A percentile compares a stretch with the other conserved stretches of the same genome.
phyloP scores from a whole-genome alignment of 768 basidiomycete species.

The Vararia minispora region DNA sequence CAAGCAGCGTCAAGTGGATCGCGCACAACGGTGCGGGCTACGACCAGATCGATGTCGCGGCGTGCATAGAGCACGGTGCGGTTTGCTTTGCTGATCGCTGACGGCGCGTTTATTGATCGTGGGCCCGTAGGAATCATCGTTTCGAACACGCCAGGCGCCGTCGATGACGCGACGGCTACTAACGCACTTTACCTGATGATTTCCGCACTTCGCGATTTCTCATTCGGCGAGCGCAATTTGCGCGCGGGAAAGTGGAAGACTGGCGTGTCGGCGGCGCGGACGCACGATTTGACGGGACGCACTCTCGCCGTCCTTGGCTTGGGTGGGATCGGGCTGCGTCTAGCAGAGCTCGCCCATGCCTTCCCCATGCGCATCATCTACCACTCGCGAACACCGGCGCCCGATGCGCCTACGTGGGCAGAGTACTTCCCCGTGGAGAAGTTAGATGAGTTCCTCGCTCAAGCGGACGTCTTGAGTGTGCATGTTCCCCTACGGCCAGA shows the following conservation, averaged over 20 bases:
- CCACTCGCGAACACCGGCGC: constrained; percentile 48
- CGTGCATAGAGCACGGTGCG: constrained; percentile 60
- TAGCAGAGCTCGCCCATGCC: constrained; percentile 60
- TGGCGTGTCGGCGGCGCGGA: constrained; percentile 29
- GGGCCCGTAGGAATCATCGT: constrained; percentile 49
- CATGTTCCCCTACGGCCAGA: constrained; percentile 72
- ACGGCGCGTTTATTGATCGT: not conserved
- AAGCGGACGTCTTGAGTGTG: constrained; percentile 76
- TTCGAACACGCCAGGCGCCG: constrained; percentile 84
- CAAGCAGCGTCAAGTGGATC: constrained; percentile 68
- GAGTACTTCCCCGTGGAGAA: constrained; percentile 60
- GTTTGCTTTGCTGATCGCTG: not conserved
- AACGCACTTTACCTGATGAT: constrained; percentile 78
- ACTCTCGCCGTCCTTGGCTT: constrained; percentile 68
- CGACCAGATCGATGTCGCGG: constrained; percentile 72
- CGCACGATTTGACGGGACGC: constrained; percentile 56
- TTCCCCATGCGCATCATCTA: constrained; percentile 91
- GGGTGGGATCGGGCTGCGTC: constrained; percentile 64
- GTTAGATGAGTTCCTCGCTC: constrained; percentile 47
- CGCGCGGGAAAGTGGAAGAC: constrained; percentile 54
- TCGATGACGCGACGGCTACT: constrained; percentile 86
- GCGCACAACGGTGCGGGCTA: constrained; percentile 92
- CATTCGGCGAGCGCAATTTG: constrained; percentile 46
- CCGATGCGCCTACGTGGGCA: constrained; percentile 58
- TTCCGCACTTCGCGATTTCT: constrained; percentile 65